phyloP scores from a whole-genome alignment of 495 filamentous ascomycete genomes.

The Parathielavia appendiculata region DNA sequence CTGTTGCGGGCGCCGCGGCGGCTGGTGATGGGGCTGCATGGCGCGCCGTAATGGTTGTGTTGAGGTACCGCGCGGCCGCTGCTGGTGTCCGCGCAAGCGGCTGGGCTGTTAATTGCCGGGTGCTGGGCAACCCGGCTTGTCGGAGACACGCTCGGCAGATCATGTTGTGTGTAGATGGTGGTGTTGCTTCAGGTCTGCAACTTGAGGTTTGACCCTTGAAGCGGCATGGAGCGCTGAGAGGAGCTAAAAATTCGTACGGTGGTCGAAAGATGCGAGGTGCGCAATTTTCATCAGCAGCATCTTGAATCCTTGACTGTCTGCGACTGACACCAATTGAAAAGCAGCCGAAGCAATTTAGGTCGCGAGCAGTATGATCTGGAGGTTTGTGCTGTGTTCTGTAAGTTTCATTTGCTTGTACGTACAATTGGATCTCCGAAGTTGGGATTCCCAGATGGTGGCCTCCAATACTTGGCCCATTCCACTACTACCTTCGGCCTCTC shows the following conservation, averaged over 20 bases:
- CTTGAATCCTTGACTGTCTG: not conserved
- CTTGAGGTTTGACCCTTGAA: conserved; percentile 2
- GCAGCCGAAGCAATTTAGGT: not conserved
- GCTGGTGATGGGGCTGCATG: conserved; percentile 30
- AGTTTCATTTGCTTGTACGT: conserved; percentile 16
- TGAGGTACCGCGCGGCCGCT: conserved; percentile 24
- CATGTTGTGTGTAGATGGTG: conserved; percentile 31
- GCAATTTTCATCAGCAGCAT: conserved; percentile 24
- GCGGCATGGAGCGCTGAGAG: conserved; percentile 21
- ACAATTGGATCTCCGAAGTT: conserved; percentile 8
- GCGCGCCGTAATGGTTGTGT: conserved; percentile 26
- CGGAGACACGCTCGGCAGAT: conserved; percentile 46
- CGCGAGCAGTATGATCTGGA: not conserved
- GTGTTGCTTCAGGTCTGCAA: conserved; percentile 3
- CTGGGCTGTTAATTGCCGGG: conserved; percentile 14
- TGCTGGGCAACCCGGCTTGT: conserved; percentile 28
- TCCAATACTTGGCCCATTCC: not conserved
- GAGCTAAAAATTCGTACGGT: conserved; percentile 44
- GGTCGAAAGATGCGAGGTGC: conserved; percentile 16
- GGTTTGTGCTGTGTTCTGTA: not conserved
- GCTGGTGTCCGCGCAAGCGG: conserved; percentile 7
- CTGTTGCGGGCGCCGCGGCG: conserved; percentile 15
- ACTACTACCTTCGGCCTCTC: not conserved
- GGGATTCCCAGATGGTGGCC: not conserved
- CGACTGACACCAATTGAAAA: not conserved